Conservation (phyloP, 2,329 filamentous ascomycete genomes). For the Fusarium sp. region DNA sequence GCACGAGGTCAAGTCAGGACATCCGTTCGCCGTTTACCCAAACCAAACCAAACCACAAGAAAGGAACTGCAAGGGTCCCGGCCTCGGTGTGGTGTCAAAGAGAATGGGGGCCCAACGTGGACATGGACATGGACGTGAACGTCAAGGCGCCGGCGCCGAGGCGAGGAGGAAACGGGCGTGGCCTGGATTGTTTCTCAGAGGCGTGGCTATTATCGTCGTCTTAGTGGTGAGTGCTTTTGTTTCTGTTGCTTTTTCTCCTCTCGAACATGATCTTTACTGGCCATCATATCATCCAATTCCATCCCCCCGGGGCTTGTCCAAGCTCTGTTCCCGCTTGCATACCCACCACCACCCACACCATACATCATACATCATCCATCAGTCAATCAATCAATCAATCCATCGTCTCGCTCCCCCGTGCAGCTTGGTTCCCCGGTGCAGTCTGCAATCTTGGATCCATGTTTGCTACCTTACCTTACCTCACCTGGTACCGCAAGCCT, state of each 20-base stretch:
- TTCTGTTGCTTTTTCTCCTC: conserved; percentile 7
- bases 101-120: conserved; percentile 32
- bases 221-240: conserved; percentile 40
- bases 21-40: conserved; percentile 6
- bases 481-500: conserved; percentile 30
- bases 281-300: conserved; percentile 30
- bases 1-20: conserved; percentile 25
- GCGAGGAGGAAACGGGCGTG: conserved; percentile 29
- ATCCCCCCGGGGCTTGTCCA: conserved; percentile 11
- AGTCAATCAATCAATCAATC: background rate
- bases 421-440: conserved; percentile 19
- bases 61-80: conserved; percentile 7
- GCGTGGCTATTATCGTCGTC: conserved; percentile 30
- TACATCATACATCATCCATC: background rate
- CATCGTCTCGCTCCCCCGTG: conserved; percentile 20
- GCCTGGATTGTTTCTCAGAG: conserved; percentile 20
- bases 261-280: conserved; percentile 17
- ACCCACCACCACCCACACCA: conserved; percentile 31
- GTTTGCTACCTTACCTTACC: conserved; percentile 20
- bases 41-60: background rate
- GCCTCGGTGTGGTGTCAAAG: conserved; percentile 15
- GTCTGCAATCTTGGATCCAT: conserved; percentile 24
- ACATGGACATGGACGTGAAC: conserved; percentile 22
- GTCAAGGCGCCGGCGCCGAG: conserved; percentile 1
- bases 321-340: conserved; percentile 18